Evolutionary conservation across 2,329 filamentous ascomycete genomes (phyloP), one percentile per base, ranked within the genome.

Genomic region (Exserohilum turcica): DNA sequence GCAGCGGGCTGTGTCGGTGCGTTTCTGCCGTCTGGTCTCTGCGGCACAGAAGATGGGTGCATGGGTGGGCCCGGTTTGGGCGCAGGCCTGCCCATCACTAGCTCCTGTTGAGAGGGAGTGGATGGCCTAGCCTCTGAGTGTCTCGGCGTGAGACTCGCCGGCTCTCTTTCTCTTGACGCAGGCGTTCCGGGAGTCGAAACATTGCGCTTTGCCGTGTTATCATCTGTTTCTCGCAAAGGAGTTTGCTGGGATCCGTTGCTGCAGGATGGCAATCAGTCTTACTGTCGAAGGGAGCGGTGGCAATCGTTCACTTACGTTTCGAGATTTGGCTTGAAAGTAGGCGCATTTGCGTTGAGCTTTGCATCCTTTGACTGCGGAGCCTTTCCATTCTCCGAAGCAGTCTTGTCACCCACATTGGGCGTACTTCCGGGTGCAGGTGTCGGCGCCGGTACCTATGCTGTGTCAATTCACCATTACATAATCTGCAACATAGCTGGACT

Each of bases 281-380:
- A 39, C 31, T 28, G n/a, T 46, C 35, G 48, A 39, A 3, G 35
- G 29, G 21, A 29, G 42, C 42, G 33, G 46, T 28, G 28, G 9
- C n/a, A 24, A 13, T 29, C 18, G 27, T 46, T n/a, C 7, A 66
- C 66, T 67, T 66, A 72, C 67, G 63, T 58, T 27, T 68, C 59
- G 13, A 60, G 48, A 35, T 43, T 75, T 4, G 87, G 85, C 65
- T 84, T 87, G 72, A 90, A 91, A 29, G 89, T 84, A 9, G 80
- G 70, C 8, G 87, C 88, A 13, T 79, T 82, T 13, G 87, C 79
- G 59, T 73, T 78, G 29, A 83, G 71, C 46, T 79, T 73, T 6
- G 74, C 38, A 8, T 69, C 67, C 2, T 77, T 72, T 24, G 79
- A 76, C 72, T 83, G 74, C 33, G 72, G 68, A 5, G 68, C 74